Percentiles rank a stretch among this genome's conserved stretches.
Evolutionary conservation across 108 stramenopile species (phyloP).

Genomic region (Ochromonas danica): DNA sequence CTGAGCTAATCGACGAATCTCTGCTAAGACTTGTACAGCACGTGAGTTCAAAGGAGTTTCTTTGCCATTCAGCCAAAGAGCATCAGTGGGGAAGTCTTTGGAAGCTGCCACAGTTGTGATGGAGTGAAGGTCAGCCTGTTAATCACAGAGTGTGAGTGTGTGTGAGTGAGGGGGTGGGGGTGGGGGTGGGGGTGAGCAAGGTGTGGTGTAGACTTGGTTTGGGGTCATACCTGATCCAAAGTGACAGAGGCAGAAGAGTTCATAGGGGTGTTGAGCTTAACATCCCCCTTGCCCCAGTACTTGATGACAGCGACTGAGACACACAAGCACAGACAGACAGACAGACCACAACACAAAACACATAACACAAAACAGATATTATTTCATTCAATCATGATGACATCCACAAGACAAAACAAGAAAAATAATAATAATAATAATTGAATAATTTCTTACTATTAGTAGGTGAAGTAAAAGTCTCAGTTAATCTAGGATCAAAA

Average conservation of each 20-base stretch:
- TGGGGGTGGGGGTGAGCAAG: too few species aligned
- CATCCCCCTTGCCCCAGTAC: slow-evolving; percentile 93
- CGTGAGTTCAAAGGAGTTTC: slow-evolving; percentile 55
- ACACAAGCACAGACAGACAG: too few species aligned
- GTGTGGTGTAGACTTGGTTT: too few species aligned
- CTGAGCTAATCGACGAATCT: slow-evolving; percentile 49
- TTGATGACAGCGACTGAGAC: slow-evolving; percentile 80
- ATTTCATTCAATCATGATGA: background rate
- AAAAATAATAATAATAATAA: background rate
- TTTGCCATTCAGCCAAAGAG: slow-evolving; percentile 90
- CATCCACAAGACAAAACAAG: slow-evolving; percentile 7
- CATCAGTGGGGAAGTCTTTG: slow-evolving; percentile 66
- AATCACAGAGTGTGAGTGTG: too few species aligned
- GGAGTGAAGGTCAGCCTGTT: slow-evolving; percentile 75
- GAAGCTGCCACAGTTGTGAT: slow-evolving; percentile 85
- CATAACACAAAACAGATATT: background rate
- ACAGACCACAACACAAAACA: background rate
- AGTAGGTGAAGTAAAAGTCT: slow-evolving; percentile 33
- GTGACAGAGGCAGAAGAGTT: slow-evolving; percentile 83
- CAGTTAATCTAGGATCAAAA: slow-evolving; percentile 22
- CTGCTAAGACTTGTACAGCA: slow-evolving; percentile 36
- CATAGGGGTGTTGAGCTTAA: slow-evolving; percentile 87
- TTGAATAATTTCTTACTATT: slow-evolving; percentile 17
- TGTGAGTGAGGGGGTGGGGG: too few species aligned
- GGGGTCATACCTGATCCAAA: slow-evolving; percentile 67